Percentiles rank a stretch among this genome's conserved stretches.
phyloP scores from a whole-genome alignment of 1,284 basidiomycete genomes.

The Ustilago tritici region DNA sequence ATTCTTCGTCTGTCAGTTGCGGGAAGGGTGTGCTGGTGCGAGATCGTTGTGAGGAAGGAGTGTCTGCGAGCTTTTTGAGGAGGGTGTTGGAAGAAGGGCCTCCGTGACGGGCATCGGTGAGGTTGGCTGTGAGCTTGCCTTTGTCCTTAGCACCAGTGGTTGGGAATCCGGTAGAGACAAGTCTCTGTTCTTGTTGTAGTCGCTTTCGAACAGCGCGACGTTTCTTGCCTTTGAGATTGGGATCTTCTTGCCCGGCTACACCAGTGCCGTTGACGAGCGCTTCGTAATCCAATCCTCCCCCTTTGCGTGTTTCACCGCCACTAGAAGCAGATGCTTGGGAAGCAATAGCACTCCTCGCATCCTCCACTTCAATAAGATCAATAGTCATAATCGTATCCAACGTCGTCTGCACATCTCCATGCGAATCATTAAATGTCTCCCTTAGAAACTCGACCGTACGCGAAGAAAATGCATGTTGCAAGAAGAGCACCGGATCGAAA shows the following conservation, averaged over 20 bases:
- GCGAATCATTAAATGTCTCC: constrained; percentile 43
- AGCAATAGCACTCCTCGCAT: constrained; percentile 27
- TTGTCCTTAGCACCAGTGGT: background rate
- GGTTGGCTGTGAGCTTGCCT: constrained; percentile 45
- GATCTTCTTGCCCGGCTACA: background rate
- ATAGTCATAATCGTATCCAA: constrained; percentile 60
- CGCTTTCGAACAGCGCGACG: constrained; percentile 38
- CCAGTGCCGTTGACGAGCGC: constrained; percentile 40
- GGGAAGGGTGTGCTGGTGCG: constrained; percentile 11
- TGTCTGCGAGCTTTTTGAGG: constrained; percentile 21
- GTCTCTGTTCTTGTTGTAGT: constrained; percentile 37
- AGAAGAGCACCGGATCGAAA: constrained; percentile 48
- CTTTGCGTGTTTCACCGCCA: background rate
- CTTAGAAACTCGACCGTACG: constrained; percentile 49
- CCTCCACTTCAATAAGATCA: constrained; percentile 57
- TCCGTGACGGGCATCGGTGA: constrained; percentile 61
- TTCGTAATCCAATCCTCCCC: constrained; percentile 52
- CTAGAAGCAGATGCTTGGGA: constrained; percentile 4
- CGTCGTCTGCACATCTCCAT: constrained; percentile 50
- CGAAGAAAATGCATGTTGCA: constrained; percentile 55
- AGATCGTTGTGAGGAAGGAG: constrained; percentile 3
- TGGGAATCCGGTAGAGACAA: constrained; percentile 4
- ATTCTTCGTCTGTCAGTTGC: constrained; percentile 52
- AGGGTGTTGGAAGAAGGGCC: constrained; percentile 16
- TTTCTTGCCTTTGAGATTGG: constrained; percentile 47